Percentiles rank a stretch among this genome's conserved stretches.
Evolutionary conservation across 2,329 filamentous ascomycete genomes (phyloP).

Genomic region (Alternaria dauci): DNA sequence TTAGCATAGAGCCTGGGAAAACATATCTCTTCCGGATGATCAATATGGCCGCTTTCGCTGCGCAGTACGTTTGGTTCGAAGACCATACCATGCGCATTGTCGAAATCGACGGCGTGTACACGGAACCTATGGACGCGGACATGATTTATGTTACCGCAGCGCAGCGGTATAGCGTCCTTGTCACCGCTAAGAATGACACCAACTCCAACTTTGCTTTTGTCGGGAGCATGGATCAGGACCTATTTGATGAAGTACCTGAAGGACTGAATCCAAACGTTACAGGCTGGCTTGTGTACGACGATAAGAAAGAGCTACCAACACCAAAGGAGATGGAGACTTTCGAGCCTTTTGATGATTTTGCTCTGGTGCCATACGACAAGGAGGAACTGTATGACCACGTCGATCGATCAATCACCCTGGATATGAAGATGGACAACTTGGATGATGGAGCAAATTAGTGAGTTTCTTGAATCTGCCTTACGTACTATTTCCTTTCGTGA

Average conservation of each 20-base stretch:
- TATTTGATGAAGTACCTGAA: slow-evolving; percentile 72
- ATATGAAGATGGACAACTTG: slow-evolving; percentile 70
- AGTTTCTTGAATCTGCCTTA: slow-evolving; percentile 25
- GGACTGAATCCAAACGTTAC: slow-evolving; percentile 72
- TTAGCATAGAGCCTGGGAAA: slow-evolving; percentile 60
- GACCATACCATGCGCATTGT: slow-evolving; percentile 71
- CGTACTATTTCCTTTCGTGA: no score
- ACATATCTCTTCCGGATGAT: slow-evolving; percentile 73
- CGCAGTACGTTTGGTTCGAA: slow-evolving; percentile 76
- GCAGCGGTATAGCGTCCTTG: slow-evolving; percentile 73
- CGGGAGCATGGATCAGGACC: slow-evolving; percentile 58
- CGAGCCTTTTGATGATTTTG: slow-evolving; percentile 76
- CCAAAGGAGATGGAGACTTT: slow-evolving; percentile 68
- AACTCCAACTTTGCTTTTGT: slow-evolving; percentile 68
- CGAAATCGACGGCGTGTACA: slow-evolving; percentile 74
- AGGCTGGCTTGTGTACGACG: slow-evolving; percentile 65
- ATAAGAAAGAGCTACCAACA: slow-evolving; percentile 55
- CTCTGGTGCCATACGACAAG: slow-evolving; percentile 73
- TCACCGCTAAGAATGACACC: slow-evolving; percentile 67
- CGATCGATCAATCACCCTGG: slow-evolving; percentile 69
- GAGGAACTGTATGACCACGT: slow-evolving; percentile 67
- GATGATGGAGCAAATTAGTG: slow-evolving; percentile 72
- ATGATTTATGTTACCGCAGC: slow-evolving; percentile 73
- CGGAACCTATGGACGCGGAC: slow-evolving; percentile 66
- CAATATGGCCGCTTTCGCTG: slow-evolving; percentile 74